phyloP scores from a whole-genome alignment of 2,329 filamentous ascomycete species.

The Stagonosporopsis cucurbitacearum region DNA sequence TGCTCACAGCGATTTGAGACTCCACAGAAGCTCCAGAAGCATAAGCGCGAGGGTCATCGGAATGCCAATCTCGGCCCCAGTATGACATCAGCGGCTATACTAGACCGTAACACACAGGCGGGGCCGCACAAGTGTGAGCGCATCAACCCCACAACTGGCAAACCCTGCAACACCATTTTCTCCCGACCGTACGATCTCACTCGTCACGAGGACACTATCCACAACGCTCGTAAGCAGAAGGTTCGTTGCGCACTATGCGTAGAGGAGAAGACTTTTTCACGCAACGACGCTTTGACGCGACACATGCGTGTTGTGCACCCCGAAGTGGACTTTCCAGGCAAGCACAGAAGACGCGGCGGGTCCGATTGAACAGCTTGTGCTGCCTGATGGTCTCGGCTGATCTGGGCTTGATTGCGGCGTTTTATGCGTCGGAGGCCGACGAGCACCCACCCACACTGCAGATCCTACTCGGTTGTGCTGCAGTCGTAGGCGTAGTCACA shows the following conservation, averaged over 20 bases:
- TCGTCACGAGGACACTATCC: constrained; percentile 95
- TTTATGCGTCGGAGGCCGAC: neutral
- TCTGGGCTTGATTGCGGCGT: neutral
- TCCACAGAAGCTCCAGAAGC: constrained; percentile 84
- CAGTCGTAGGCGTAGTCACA: constrained; percentile 11
- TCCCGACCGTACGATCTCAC: constrained; percentile 96
- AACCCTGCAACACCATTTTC: constrained; percentile 93
- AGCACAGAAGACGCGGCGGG: constrained; percentile 56
- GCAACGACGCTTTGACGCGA: constrained; percentile 90
- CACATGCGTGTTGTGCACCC: constrained; percentile 95
- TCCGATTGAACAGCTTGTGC: constrained; percentile 34
- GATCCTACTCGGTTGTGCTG: constrained; percentile 1
- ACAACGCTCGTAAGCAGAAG: constrained; percentile 93
- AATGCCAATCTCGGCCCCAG: constrained; percentile 50
- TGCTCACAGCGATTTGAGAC: constrained; percentile 89
- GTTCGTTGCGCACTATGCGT: constrained; percentile 91
- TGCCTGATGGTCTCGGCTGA: neutral
- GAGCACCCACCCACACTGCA: neutral
- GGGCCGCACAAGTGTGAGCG: constrained; percentile 92
- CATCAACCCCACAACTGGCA: constrained; percentile 92
- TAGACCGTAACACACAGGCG: constrained; percentile 80
- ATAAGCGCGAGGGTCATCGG: constrained; percentile 92
- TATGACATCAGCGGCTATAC: constrained; percentile 61
- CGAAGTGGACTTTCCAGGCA: constrained; percentile 81
- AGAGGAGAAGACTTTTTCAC: constrained; percentile 96